Percentiles rank a stretch among this genome's conserved stretches.
Evolutionary conservation across 352 stramenopile genomes (phyloP).

Genomic region (Globisporangium ultimum): DNA sequence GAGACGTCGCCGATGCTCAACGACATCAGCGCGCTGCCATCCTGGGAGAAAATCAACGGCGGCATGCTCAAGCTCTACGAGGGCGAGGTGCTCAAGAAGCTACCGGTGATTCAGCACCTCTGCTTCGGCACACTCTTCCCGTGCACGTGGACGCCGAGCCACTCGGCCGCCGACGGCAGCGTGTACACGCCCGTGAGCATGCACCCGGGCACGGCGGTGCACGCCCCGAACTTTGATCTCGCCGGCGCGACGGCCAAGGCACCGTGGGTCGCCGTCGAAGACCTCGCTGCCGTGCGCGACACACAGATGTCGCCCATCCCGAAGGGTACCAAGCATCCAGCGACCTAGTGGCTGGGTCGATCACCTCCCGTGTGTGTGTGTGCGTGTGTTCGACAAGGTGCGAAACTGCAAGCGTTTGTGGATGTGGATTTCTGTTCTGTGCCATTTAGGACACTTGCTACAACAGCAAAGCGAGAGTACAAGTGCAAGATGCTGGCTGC

Average conservation of each 20-base stretch:
- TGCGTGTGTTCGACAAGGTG: background rate
- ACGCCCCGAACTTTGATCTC: conserved; percentile 67
- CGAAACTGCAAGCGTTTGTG: background rate
- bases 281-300: conserved; percentile 36
- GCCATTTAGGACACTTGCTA: no score
- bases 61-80: conserved; percentile 90
- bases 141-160: conserved; percentile 73
- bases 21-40: conserved; percentile 86
- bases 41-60: conserved; percentile 91
- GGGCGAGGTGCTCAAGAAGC: conserved; percentile 97
- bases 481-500: no score
- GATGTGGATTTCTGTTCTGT: no score
- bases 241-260: conserved; percentile 54
- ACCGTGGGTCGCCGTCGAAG: conserved; percentile 65
- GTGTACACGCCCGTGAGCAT: conserved; percentile 28
- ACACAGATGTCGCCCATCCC: conserved; percentile 47
- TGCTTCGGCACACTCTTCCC: conserved; percentile 94
- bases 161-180: conserved; percentile 38
- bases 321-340: conserved; percentile 5
- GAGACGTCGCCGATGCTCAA: conserved; percentile 94
- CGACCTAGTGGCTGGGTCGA: no score
- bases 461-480: no score
- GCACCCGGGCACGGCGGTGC: conserved; percentile 54
- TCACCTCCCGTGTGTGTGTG: background rate
- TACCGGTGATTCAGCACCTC: conserved; percentile 98